Evolutionary conservation across 345 rosid genomes (phyloP).

Genomic region (Noccaea bulbosa): DNA sequence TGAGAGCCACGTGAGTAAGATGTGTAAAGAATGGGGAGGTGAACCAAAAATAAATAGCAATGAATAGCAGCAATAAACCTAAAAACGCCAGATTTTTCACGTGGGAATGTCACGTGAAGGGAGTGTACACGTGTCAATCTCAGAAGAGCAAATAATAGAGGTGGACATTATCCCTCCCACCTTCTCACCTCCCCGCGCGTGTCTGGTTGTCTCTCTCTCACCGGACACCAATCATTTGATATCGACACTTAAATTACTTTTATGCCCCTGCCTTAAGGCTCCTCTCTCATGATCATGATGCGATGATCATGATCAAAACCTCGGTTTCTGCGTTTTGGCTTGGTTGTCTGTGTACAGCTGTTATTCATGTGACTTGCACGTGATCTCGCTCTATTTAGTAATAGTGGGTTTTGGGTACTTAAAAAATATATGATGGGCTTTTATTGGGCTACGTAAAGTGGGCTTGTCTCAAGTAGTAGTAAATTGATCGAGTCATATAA

Average conservation of each 20-base stretch:
- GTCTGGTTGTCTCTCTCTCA: conserved; percentile 35
- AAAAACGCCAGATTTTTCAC: conserved; percentile 18
- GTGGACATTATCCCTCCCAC: neutral
- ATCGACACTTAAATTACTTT: neutral
- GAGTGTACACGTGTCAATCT: conserved; percentile 23
- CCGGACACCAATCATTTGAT: conserved; percentile 46
- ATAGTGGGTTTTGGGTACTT: neutral
- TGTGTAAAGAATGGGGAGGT: conserved; percentile 6
- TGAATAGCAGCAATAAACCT: neutral
- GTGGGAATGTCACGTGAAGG: conserved; percentile 39
- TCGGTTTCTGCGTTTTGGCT: conserved; percentile 19
- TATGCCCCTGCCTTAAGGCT: neutral
- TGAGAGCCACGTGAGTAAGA: conserved; percentile 39
- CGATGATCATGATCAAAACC: neutral
- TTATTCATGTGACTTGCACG: conserved; percentile 22
- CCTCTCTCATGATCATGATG: neutral
- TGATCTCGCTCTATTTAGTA: no score
- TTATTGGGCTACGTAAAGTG: neutral
- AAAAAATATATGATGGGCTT: neutral
- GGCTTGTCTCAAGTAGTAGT: conserved; percentile 2
- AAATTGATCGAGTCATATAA: neutral
- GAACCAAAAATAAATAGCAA: neutral
- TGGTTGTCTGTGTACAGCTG: conserved; percentile 22
- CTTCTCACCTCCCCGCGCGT: conserved; percentile 37
- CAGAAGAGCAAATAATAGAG: conserved; percentile 13